These are phyloP conservation scores for Brassica napus DNA, from an alignment of 345 rosid species.

Conservation along the genomic window Da-Ae NC_063448.1:54947501-54948000, in stretches of 20 bases:
- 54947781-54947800: conserved; percentile 81
- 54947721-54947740: conserved; percentile 48
- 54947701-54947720: conserved; percentile 51
- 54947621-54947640: conserved; percentile 48
- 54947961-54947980: conserved; percentile 7
- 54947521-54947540: no score
- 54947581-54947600: conserved; percentile 21
- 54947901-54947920: conserved; percentile 79
- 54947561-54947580: conserved; percentile 12
- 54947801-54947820: conserved; percentile 50
- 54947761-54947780: conserved; percentile 73
- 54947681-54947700: conserved; percentile 68
- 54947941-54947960: conserved; percentile 61
- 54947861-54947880: conserved; percentile 55
- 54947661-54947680: conserved; percentile 52
- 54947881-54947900: conserved; percentile 74
- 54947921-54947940: conserved; percentile 76
- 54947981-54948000: conserved; percentile 22
- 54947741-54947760: conserved; percentile 60
- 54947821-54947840: conserved; percentile 54
- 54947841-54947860: conserved; percentile 57
- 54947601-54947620: conserved; percentile 66
- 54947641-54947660: conserved; percentile 48
- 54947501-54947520: no score
- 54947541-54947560: not conserved